Evolutionary conservation across 768 basidiomycete species (phyloP), one percentile per base, ranked within the genome.

Genomic region (Kwoniella dejecticola): DNA sequence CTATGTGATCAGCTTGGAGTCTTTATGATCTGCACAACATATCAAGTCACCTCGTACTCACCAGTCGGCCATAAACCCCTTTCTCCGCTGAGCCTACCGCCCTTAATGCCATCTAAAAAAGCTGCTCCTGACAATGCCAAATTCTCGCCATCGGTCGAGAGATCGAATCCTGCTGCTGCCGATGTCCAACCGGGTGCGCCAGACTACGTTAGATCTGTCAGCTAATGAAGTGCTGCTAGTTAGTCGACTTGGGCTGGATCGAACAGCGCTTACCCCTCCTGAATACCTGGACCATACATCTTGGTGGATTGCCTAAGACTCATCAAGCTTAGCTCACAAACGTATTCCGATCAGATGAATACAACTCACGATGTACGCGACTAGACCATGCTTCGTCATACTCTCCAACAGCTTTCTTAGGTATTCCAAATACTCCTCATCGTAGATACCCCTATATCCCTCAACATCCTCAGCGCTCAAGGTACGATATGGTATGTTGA

Each of bases 111-210:
- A 40, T 83, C 81, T 0, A 95, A 80, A 87, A 94, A 97, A 0
- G 92, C 95, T 0, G 92, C 89, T 0, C 88, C 89, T 0, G 88
- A 85, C 57, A 88, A 85, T 64, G 94, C 91, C 2, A 98, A 81
- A 1, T 85, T 84, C 42, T 84, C 80, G 2, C 75, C 71, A 38
- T 74, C 72, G 45, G 72, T 60, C n/a, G 66, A 63, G 0, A 96
- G 80, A 72, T 95, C 89, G 64, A 98, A 91, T 0, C 95, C 96
- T 7, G 87, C 88, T 10, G 84, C 78, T 62, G 91, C 88, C 1
- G 98, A 81, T 0, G 93, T 96, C 95, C 96, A 99, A 3, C 90
- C 91, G 0, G 96, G 96, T 0, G 95, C 94, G 1, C 96, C 95
- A 1, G 91, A 95, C 44, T 76, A n/a, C n/a, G n/a, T n/a, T n/a